phyloP scores from a whole-genome alignment of 1,139 yeast species.

The Scheffersomyces cryptocercus region DNA sequence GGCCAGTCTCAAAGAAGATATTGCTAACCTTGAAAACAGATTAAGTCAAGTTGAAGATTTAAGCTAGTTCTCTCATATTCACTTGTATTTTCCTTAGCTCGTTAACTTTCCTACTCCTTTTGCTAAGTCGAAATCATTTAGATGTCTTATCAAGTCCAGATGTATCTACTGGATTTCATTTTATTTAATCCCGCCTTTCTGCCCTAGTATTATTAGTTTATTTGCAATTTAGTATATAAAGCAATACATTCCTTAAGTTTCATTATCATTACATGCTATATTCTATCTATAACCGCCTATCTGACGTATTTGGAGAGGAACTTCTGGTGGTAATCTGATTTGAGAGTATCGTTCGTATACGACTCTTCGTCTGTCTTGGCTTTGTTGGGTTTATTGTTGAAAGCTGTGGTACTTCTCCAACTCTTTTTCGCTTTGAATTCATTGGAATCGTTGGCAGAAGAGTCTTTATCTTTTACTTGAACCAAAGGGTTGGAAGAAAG shows the following conservation, averaged over 20 bases:
- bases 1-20: constrained; percentile 83
- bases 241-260: too few relatives aligned
- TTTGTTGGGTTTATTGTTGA: constrained; percentile 34
- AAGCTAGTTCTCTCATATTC: constrained; percentile 15
- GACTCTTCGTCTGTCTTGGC: constrained; percentile 13
- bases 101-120: neutral
- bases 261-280: too few relatives aligned
- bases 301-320: constrained; percentile 68
- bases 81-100: neutral
- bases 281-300: constrained; percentile 19
- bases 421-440: constrained; percentile 30
- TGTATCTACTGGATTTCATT: too few relatives aligned
- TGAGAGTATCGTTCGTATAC: constrained; percentile 64
- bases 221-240: too few relatives aligned
- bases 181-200: neutral
- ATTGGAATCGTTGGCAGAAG: neutral
- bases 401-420: constrained; percentile 59
- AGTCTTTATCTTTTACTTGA: constrained; percentile 10
- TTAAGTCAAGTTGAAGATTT: constrained; percentile 40
- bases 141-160: neutral
- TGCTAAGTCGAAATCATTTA: too few relatives aligned
- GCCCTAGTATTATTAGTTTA: constrained; percentile 1
- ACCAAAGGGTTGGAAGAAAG: constrained; percentile 47
- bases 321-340: constrained; percentile 69
- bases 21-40: constrained; percentile 53